Base-by-base conservation (phyloP, 306 rosid genomes). In the Vicia faba region DNA sequence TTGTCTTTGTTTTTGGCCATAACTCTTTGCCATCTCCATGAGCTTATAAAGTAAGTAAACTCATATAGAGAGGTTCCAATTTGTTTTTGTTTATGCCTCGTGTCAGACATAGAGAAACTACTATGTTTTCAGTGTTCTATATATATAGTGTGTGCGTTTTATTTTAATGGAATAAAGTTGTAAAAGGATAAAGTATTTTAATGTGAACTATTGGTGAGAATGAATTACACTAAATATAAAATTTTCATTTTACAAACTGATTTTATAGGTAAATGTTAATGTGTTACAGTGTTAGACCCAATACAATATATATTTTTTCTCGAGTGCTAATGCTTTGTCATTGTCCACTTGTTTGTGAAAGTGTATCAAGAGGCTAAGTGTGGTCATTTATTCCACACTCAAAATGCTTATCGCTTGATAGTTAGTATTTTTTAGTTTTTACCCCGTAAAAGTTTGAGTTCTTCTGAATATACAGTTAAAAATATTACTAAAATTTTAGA, bases 1-100 rank as follows among this genome's bases (percentile, higher is more conserved):
- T 84, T 81, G 6, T 77, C 76, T 74, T 29, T 68, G 55, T 68
- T 75, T 64, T 69, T 68, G 25, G 82, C 83, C 72, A 77, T 73
- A 23, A 49, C 68, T 46, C 49, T 20, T 68, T 57, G 49, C 33
- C 19, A 46, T 67, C 25, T 75, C 61, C 36, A 53, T 77, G 74
- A 73, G 69, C 60, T 78, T 73, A 49, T 69, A 66, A 65, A 60
- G 39, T 46, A 66, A 39, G 12, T 49, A 4, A 49, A 49, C 26
- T 49, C 63, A 29, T 72, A 72, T 78, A 25, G 28, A 54, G 29
- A 74, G 45, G 58, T 76, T 53, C 16, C 41, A 29, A 35, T 46
- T 51, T 62, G 68, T 15, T 55, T 36, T 62, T 61, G 76, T 66
- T 66, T 33, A 66, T 71, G 75, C 40, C 46, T 7, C 61, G 82